phyloP scores from a whole-genome alignment of 208 protist genomes.

The Borovskyia barvae region DNA sequence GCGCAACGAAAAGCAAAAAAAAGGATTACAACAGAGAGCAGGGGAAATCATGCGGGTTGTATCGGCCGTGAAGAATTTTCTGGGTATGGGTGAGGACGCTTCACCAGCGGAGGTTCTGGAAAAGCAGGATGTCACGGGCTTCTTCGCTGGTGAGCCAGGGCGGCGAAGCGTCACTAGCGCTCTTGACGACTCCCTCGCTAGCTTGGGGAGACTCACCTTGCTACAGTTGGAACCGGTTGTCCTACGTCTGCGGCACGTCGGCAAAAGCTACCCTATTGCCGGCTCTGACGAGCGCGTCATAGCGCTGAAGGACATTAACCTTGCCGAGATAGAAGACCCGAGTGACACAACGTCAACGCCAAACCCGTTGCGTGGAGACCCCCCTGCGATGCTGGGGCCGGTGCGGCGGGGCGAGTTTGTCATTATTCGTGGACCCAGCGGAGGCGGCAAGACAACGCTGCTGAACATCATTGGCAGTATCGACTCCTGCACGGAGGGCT shows the following conservation, averaged over 20 bases:
- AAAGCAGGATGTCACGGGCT: too few relatives aligned
- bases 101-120: too few relatives aligned
- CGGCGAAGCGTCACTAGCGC: too few relatives aligned
- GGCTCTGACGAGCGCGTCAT: conserved; percentile 51
- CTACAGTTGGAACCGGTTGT: conserved; percentile 46
- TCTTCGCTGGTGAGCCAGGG: too few relatives aligned
- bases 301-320: conserved; percentile 61
- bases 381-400: conserved; percentile 48
- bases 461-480: conserved; percentile 95
- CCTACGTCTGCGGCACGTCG: conserved; percentile 53
- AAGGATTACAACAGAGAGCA: neutral
- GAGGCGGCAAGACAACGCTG: conserved; percentile 96
- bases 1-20: neutral
- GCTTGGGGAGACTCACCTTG: conserved; percentile 11
- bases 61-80: neutral
- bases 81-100: too few relatives aligned
- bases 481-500: conserved; percentile 82
- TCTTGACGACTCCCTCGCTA: neutral
- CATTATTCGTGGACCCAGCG: conserved; percentile 96
- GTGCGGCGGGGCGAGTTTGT: conserved; percentile 94
- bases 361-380: neutral
- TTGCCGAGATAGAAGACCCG: conserved; percentile 33
- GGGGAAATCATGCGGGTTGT: neutral
- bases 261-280: conserved; percentile 71
- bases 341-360: neutral